These are phyloP conservation scores for Trichoderma sp. DNA, from an alignment of 2,329 filamentous ascomycete genomes.

Conservation along the genomic window DNA sequence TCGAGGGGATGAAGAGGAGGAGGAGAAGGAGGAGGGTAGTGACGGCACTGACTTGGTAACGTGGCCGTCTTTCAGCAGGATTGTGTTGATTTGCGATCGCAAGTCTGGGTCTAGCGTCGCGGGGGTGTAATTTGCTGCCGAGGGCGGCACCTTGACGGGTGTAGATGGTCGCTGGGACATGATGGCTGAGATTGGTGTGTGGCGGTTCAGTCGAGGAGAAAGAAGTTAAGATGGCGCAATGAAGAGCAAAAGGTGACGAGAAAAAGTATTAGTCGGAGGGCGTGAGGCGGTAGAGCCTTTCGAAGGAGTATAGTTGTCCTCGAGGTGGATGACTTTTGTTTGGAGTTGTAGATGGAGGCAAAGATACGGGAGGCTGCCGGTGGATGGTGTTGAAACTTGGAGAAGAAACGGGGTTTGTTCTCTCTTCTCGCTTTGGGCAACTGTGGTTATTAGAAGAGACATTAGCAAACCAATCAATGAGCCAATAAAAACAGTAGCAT, in stretches of 20 bases:
- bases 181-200: constrained; percentile 8
- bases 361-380: not conserved
- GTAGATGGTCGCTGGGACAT: constrained; percentile 51
- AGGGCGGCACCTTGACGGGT: constrained; percentile 59
- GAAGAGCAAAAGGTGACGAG: not conserved
- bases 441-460: not conserved
- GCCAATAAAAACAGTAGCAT: not conserved
- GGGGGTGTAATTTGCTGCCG: constrained; percentile 57
- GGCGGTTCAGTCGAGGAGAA: not conserved
- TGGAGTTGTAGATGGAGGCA: not conserved
- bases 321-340: not conserved
- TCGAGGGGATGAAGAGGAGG: not conserved
- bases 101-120: constrained; percentile 61
- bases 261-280: not conserved
- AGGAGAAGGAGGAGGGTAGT: no score
- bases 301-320: not conserved
- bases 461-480: not conserved
- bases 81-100: constrained; percentile 59
- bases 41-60: constrained; percentile 51
- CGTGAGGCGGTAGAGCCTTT: not conserved
- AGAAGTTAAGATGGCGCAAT: not conserved
- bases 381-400: not conserved
- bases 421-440: not conserved
- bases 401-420: not conserved
- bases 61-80: constrained; percentile 57